Conservation (phyloP, 2,329 filamentous ascomycete species). For the Botrytis medusae region DNA sequence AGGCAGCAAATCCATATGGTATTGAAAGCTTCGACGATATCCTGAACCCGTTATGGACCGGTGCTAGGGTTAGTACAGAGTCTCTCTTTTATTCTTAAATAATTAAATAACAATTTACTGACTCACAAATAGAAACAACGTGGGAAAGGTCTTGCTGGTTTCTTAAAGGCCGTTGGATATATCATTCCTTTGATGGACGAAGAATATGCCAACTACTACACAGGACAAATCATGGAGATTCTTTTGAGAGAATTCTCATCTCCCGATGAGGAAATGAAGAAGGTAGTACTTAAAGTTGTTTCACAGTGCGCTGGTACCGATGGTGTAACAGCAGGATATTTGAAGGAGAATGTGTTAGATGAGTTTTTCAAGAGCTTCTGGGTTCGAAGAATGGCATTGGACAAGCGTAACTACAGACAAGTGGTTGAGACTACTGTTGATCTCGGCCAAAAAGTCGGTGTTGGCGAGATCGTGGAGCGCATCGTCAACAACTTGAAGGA, state of each 20-base stretch:
- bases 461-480: slow-evolving; percentile 88
- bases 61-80: slow-evolving; percentile 46
- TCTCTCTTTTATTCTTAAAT: neutral
- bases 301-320: slow-evolving; percentile 94
- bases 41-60: slow-evolving; percentile 94
- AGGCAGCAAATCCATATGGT: slow-evolving; percentile 96
- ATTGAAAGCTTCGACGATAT: slow-evolving; percentile 99
- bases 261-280: slow-evolving; percentile 99
- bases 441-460: slow-evolving; percentile 95
- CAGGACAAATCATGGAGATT: slow-evolving; percentile 98
- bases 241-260: slow-evolving; percentile 93
- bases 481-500: slow-evolving; percentile 97
- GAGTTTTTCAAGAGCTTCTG: slow-evolving; percentile 99
- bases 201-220: slow-evolving; percentile 99
- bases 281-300: slow-evolving; percentile 95
- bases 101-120: neutral
- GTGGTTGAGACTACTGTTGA: slow-evolving; percentile 98
- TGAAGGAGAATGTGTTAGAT: slow-evolving; percentile 91
- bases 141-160: slow-evolving; percentile 92
- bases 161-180: slow-evolving; percentile 95
- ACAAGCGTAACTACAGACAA: slow-evolving; percentile 96
- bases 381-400: slow-evolving; percentile 94
- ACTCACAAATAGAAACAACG: slow-evolving; percentile 70
- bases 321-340: slow-evolving; percentile 89
- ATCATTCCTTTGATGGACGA: slow-evolving; percentile 99